These are phyloP conservation scores for Myxozyma geophila DNA, from an alignment of 805 yeast genomes.

Conservation along the genomic window DNA sequence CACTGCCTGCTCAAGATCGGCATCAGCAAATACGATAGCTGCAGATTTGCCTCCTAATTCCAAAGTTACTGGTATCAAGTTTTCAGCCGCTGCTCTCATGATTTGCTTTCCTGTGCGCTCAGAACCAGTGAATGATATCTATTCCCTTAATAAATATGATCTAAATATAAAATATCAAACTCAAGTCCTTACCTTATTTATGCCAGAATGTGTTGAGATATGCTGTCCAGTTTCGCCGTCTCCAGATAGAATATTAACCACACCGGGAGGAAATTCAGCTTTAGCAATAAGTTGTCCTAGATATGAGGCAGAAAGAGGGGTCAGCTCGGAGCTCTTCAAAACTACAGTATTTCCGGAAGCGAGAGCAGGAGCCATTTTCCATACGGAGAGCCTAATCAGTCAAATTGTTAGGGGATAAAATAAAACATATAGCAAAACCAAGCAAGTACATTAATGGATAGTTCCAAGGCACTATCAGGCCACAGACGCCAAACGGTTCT, in stretches of 20 bases:
- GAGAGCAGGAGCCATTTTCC: slow-evolving; percentile 84
- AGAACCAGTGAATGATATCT: slow-evolving; percentile 90
- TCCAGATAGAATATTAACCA: slow-evolving; percentile 72
- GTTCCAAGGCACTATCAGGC: slow-evolving; percentile 75
- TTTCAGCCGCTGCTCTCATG: slow-evolving; percentile 70
- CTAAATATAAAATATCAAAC: not conserved
- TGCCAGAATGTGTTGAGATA: slow-evolving; percentile 63
- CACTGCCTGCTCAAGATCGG: slow-evolving; percentile 76
- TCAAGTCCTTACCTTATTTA: slow-evolving; percentile 63
- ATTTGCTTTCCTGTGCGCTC: slow-evolving; percentile 84
- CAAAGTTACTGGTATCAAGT: slow-evolving; percentile 82
- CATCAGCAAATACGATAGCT: slow-evolving; percentile 83
- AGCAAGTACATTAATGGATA: slow-evolving; percentile 53
- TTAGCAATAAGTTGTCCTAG: slow-evolving; percentile 61
- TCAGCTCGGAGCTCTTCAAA: slow-evolving; percentile 74
- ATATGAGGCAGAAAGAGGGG: slow-evolving; percentile 70
- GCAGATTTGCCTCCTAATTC: slow-evolving; percentile 98
- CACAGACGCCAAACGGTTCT: slow-evolving; percentile 70
- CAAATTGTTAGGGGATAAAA: not conserved
- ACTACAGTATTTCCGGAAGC: slow-evolving; percentile 78
- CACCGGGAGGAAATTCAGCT: slow-evolving; percentile 81
- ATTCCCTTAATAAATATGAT: not conserved
- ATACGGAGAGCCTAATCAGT: slow-evolving; percentile 42
- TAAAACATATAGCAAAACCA: not conserved
- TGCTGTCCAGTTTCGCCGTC: slow-evolving; percentile 74